Evolutionary conservation across 73 alveolate genomes (phyloP).

Genomic region (Paramecium biaurelia): DNA sequence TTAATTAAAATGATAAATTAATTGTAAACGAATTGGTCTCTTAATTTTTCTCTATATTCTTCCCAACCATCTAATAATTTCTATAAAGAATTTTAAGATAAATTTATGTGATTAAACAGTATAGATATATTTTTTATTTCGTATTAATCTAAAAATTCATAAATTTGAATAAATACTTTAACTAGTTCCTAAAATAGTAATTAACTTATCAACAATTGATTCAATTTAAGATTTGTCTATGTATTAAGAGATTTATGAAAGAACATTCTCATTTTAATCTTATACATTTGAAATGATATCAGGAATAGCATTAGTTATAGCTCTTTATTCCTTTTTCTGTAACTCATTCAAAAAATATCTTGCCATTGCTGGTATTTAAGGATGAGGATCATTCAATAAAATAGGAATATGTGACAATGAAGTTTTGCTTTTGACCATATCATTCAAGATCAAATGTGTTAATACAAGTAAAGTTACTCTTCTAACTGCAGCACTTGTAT

Average conservation of each 20-base stretch:
- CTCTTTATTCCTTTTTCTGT: conserved; percentile 46
- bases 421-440: conserved; percentile 54
- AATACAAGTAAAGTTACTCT: conserved; percentile 52
- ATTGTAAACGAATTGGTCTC: not conserved
- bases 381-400: conserved; percentile 47
- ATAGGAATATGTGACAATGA: conserved; percentile 37
- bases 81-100: not conserved
- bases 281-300: not conserved
- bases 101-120: not conserved
- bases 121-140: conserved; percentile 1
- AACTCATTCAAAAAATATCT: conserved; percentile 51
- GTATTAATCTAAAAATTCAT: not conserved
- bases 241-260: not conserved
- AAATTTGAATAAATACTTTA: not conserved
- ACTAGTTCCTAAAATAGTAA: not conserved
- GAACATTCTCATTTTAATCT: not conserved
- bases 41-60: conserved; percentile 5
- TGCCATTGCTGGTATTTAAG: conserved; percentile 44
- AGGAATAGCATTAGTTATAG: conserved; percentile 49
- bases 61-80: conserved; percentile 12
- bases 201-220: not conserved
- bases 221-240: not conserved
- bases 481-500: conserved; percentile 40
- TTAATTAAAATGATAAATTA: not conserved
- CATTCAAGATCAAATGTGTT: conserved; percentile 59